Conservation (phyloP, 768 basidiomycete species). For the Vararia minispora region DNA sequence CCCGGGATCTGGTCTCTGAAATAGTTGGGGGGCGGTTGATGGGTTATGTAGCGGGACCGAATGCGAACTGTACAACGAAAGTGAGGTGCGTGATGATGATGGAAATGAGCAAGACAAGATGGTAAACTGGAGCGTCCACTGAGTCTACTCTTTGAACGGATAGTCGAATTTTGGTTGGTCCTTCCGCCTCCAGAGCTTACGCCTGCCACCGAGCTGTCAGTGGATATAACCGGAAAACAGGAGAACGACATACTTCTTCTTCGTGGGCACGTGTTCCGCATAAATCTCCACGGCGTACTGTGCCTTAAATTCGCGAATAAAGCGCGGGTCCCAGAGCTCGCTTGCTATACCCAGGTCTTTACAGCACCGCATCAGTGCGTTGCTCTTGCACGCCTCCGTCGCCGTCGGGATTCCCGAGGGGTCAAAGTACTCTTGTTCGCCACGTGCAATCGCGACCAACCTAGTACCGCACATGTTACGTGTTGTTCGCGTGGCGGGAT, state of each 20-base stretch:
- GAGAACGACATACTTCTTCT: slow-evolving; percentile 70
- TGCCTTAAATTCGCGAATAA: slow-evolving; percentile 87
- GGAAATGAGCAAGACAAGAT: background rate
- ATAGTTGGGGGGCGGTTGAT: too few species aligned
- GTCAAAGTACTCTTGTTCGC: slow-evolving; percentile 96
- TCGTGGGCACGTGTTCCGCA: slow-evolving; percentile 71
- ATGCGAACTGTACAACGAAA: background rate
- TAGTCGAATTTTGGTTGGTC: slow-evolving; percentile 81
- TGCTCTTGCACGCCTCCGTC: slow-evolving; percentile 91
- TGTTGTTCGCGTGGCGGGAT: background rate
- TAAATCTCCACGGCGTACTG: slow-evolving; percentile 79
- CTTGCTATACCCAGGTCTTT: slow-evolving; percentile 95
- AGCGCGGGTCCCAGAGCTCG: slow-evolving; percentile 96
- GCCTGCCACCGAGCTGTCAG: slow-evolving; percentile 34
- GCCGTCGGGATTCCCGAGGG: slow-evolving; percentile 85
- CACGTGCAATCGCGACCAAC: slow-evolving; percentile 81
- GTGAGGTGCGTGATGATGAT: background rate
- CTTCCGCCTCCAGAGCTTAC: slow-evolving; percentile 84
- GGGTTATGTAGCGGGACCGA: too few species aligned
- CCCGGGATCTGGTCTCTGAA: too few species aligned
- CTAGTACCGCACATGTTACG: slow-evolving; percentile 26
- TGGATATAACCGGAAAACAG: background rate
- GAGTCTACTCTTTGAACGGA: slow-evolving; percentile 64
- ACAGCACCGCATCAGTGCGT: slow-evolving; percentile 95
- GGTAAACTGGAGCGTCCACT: background rate